These are phyloP conservation scores for Volvox reticuliferus DNA, from an alignment of 139 green algal genomes.

Conservation along the genomic window DNA sequence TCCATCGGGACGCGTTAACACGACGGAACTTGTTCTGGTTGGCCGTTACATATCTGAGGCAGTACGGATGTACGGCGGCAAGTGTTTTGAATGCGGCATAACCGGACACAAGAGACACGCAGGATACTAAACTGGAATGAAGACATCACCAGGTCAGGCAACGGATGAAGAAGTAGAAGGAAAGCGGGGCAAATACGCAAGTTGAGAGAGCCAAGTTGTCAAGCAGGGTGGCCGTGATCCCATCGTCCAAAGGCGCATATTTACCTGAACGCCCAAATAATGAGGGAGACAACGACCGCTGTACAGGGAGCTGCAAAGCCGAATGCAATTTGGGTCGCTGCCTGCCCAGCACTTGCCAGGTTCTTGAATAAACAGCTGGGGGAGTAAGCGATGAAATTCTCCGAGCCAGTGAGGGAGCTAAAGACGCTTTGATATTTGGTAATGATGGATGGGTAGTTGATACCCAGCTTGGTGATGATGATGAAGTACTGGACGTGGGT, in stretches of 20 bases:
- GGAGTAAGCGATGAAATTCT: background rate
- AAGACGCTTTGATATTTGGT: background rate
- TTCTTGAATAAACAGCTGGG: background rate
- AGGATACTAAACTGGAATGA: too few species aligned
- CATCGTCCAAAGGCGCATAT: background rate
- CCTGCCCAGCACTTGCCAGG: background rate
- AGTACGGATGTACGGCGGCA: background rate
- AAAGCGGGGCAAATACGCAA: too few species aligned
- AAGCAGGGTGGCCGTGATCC: too few species aligned
- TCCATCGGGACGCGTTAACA: background rate
- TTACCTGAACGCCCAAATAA: background rate
- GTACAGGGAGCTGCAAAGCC: background rate
- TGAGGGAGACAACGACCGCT: background rate
- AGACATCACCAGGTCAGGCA: too few species aligned
- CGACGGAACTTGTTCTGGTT: background rate
- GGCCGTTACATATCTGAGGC: background rate
- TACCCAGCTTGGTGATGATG: background rate
- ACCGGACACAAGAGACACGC: too few species aligned
- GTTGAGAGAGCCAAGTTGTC: too few species aligned
- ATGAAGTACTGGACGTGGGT: slow-evolving; percentile 15
- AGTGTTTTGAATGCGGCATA: too few species aligned
- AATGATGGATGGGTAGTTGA: background rate
- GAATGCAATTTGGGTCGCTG: background rate
- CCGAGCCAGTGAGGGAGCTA: background rate
- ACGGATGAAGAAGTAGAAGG: too few species aligned